phyloP scores from a whole-genome alignment of 176 grass and related monocot genomes.

The Oryza rufipogon region DNA sequence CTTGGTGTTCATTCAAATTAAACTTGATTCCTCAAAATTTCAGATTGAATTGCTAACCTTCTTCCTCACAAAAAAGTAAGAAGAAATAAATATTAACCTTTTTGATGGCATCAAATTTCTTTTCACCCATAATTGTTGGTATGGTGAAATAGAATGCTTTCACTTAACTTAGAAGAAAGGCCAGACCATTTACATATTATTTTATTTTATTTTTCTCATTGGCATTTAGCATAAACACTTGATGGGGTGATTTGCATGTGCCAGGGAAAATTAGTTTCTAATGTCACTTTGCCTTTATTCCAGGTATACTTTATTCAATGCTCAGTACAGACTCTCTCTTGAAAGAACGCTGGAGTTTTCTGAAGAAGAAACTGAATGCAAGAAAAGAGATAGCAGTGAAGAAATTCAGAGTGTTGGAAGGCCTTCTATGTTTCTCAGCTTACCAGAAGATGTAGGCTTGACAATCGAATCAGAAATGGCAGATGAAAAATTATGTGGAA shows the following conservation, averaged over 20 bases:
- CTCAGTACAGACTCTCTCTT: slow-evolving; percentile 89
- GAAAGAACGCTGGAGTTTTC: slow-evolving; percentile 77
- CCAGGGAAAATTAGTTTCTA: not conserved
- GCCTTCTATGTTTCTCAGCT: slow-evolving; percentile 42
- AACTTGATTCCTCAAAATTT: slow-evolving; percentile 6
- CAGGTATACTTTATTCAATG: slow-evolving; percentile 93
- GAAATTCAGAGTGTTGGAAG: slow-evolving; percentile 42
- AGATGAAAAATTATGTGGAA: slow-evolving; percentile 45
- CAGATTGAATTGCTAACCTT: not conserved
- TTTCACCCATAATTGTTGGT: slow-evolving; percentile 5
- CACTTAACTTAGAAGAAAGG: not conserved
- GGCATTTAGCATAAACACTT: not conserved
- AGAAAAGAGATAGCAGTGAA: slow-evolving; percentile 49
- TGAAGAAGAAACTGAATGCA: slow-evolving; percentile 54
- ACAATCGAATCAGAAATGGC: slow-evolving; percentile 38
- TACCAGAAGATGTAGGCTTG: slow-evolving; percentile 43
- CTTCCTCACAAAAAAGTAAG: not conserved
- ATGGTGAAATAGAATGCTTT: not conserved
- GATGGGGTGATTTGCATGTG: not conserved
- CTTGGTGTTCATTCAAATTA: not conserved
- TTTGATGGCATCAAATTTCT: slow-evolving; percentile 1
- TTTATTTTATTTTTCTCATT: slow-evolving; percentile 16
- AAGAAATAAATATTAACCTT: not conserved
- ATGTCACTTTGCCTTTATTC: slow-evolving; percentile 24
- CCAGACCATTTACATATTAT: not conserved